Evolutionary conservation across 805 yeast species (phyloP), one percentile per base, ranked within the genome.

Genomic region (Pichia nanzhaoensis): DNA sequence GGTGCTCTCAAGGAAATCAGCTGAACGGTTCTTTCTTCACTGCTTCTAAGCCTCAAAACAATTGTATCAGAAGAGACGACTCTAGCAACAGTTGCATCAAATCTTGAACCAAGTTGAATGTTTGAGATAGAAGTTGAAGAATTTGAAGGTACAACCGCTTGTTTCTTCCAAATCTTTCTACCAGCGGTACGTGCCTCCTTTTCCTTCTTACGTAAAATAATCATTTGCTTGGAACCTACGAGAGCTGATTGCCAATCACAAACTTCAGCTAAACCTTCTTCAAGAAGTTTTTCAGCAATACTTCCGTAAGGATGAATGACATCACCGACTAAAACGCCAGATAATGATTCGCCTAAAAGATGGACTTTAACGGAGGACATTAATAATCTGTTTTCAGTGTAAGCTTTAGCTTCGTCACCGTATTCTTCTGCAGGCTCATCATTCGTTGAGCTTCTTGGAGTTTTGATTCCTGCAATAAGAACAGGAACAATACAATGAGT

Each of bases 1-100:
- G 96, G 95, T 1, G 80, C 84, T 51, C 95, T 73, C 37, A 85
- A 56, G 1, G 93, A 84, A 2, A 95, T 77, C 54, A 87, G 70
- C 58, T 85, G 91, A 32, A 84, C 89, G 18, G 85, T 75, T 44
- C 69, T 56, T 51, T 80, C 87, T 18, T 73, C 65, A 34, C 68
- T 77, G 33, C 73, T 63, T 27, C 70, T 64, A 49, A 77, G 58
- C 37, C 79, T 72, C 10, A 87, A 58, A 21, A 68, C 75, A 33
- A 80, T 56, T 6, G 91, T 81, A 56, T 88, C 95, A 10, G 84
- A 76, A 4, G 81, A 75, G 19, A 88, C 61, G 28, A 87, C 73
- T 55, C 75, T 76, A 17, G 80, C 67, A 32, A 88, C 77, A 1
- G 70, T 62, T 8, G 78, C 89, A 43, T 68, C 74, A 35, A 75